These are phyloP conservation scores for Hibiscus trionum DNA, from an alignment of 345 rosid species.

Conservation along the genomic window DNA sequence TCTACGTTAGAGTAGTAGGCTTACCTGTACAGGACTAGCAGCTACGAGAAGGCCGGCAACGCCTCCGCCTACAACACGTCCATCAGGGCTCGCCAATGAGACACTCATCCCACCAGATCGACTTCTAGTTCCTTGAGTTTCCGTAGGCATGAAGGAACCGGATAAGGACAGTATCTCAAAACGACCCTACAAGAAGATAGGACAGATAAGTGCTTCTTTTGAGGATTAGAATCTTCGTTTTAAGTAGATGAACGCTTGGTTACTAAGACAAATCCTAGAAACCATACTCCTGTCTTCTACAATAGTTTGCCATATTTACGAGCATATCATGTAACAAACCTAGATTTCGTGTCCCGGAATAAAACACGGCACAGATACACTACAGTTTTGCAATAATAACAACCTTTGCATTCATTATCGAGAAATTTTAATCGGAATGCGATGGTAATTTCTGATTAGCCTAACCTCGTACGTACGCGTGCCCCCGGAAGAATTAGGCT, in stretches of 20 bases:
- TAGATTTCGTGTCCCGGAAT: background rate
- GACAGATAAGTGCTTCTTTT: background rate
- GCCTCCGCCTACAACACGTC: constrained; percentile 90
- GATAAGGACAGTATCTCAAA: constrained; percentile 89
- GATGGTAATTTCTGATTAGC: background rate
- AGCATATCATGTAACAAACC: background rate
- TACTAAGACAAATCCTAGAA: too few relatives aligned
- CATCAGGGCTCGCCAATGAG: constrained; percentile 86
- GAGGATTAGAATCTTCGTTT: background rate
- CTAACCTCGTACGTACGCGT: constrained; percentile 75
- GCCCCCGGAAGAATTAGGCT: constrained; percentile 78
- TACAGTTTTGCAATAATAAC: background rate
- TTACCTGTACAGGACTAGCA: constrained; percentile 89
- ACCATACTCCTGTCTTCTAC: too few relatives aligned
- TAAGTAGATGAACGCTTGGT: background rate
- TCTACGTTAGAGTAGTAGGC: background rate
- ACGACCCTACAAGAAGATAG: constrained; percentile 52
- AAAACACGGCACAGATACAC: background rate
- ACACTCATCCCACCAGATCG: constrained; percentile 96
- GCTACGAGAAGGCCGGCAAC: constrained; percentile 89
- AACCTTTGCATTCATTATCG: background rate
- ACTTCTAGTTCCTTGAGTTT: constrained; percentile 77
- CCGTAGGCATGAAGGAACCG: constrained; percentile 86
- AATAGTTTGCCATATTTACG: too few relatives aligned
- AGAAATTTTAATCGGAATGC: background rate